Percentiles rank a stretch among this genome's conserved stretches.
phyloP scores from a whole-genome alignment of 768 basidiomycete species.

The Rhodosporidiobolus sp. region DNA sequence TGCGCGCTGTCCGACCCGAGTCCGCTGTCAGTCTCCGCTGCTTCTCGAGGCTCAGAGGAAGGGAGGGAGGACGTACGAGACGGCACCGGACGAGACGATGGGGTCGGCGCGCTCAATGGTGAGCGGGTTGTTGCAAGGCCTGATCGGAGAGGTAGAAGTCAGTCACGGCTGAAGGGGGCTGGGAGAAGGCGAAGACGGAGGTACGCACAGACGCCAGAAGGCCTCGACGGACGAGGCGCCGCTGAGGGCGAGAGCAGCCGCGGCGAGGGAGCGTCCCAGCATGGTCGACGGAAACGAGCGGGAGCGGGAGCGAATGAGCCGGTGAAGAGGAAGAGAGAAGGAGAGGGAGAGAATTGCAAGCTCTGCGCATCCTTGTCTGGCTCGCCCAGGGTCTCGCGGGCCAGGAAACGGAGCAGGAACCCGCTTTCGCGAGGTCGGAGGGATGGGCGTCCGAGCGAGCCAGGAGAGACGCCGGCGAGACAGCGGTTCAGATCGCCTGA shows the following conservation, averaged over 20 bases:
- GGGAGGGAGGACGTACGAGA: slow-evolving; percentile 21
- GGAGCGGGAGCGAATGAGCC: not conserved
- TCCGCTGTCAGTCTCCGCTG: not conserved
- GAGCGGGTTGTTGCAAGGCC: slow-evolving; percentile 24
- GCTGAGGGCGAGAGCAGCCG: not conserved
- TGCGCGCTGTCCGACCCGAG: slow-evolving; percentile 40
- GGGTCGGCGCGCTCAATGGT: slow-evolving; percentile 46
- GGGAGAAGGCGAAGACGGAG: no score
- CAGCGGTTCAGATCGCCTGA: no score
- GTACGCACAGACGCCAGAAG: slow-evolving; percentile 29
- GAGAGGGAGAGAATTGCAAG: not conserved
- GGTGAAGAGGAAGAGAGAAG: not conserved
- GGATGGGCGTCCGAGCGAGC: no score
- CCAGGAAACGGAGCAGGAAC: no score
- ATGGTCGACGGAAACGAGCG: not conserved
- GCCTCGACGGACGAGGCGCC: slow-evolving; percentile 6
- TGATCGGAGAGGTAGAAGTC: not conserved
- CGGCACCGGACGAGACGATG: slow-evolving; percentile 46
- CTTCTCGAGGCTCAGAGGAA: no score
- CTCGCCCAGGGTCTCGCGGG: no score
- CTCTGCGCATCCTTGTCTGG: not conserved
- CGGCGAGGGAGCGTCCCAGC: not conserved
- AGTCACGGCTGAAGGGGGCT: no score
- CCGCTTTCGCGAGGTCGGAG: no score
- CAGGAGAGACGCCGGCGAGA: no score